Evolutionary conservation across 208 protist genomes (phyloP), one percentile per base, ranked within the genome.

Genomic region (Acanthamoeba castellanii): DNA sequence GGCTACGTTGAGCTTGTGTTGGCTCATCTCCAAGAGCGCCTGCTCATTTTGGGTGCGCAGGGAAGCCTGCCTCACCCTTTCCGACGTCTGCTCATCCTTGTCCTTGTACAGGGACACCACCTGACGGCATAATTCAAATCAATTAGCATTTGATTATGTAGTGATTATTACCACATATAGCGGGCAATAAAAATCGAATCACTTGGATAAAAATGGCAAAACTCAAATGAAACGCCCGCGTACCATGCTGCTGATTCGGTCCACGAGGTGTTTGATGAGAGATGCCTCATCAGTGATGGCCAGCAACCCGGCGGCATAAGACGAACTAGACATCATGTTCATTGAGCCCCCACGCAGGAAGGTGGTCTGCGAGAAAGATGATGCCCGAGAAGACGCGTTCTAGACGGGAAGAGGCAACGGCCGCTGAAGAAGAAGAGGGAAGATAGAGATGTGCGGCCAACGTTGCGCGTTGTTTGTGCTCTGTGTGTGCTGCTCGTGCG

Each of bases 241-340:
- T 82, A 82, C 74, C 74, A 82, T 82, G 74, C 42, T 82, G 18
- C 74, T 50, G 74, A 82, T 82, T 82, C 74, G 74, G 20, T 82
- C 74, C 74, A 82, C 74, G 42, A 82, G 74, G 74, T 82, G 37
- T 42, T 42, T 50, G 42, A 82, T 82, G 42, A 82, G 74, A 68
- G 61, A 68, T 25, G 61, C 61, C 25, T 68, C 61, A n/a, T 68
- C 61, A 22, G 61, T 30, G 27, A 68, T 9, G 27, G 61, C 61
- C 61, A 30, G 14, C 61, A 68, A 68, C 7, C 61, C 61, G 61
- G 61, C 61, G 27, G 27, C 61, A 22, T n/a, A 68, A 22, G 61
- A 68, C 27, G 61, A 25, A 22, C 61, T 68, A 14, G 61, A 68
- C 61, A 68, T 68, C 61, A 68, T 68, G 14, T 30, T n/a, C 18